A percentile compares a stretch with the other conserved stretches of the same genome.
Conservation (phyloP, 495 filamentous ascomycete species). For the Articulospora tetracladia region DNA sequence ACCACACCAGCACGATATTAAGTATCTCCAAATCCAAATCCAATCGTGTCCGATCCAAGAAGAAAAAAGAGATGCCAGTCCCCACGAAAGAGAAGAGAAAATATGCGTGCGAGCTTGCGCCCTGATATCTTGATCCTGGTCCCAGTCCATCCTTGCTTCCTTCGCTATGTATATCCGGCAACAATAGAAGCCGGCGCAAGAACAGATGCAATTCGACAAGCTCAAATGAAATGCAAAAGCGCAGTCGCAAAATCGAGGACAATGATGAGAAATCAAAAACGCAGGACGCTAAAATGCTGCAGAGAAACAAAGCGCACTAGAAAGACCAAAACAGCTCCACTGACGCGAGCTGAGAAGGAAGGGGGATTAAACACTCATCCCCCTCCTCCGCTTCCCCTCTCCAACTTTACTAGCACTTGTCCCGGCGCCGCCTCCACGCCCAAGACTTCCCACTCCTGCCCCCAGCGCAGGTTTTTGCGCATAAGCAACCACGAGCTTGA, state of each 20-base stretch:
- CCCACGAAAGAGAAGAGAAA: background rate
- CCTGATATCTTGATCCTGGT: background rate
- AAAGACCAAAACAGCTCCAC: background rate
- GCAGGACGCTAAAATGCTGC: background rate
- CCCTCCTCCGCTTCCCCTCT: background rate
- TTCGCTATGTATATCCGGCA: background rate
- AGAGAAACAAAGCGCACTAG: background rate
- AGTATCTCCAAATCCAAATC: background rate
- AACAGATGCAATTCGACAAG: background rate
- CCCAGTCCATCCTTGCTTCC: background rate
- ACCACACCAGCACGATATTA: background rate
- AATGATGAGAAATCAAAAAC: background rate
- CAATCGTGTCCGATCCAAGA: background rate
- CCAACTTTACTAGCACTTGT: background rate
- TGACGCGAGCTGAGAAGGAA: background rate
- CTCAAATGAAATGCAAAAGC: background rate
- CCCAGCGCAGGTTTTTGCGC: slow-evolving; percentile 71
- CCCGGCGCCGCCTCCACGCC: background rate
- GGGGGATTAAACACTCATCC: background rate
- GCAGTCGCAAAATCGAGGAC: background rate
- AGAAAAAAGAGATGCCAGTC: background rate
- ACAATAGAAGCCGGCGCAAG: background rate
- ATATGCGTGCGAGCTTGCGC: background rate
- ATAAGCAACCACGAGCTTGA: slow-evolving; percentile 87
- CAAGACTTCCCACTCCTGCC: slow-evolving; percentile 44